Evolutionary conservation across 2,329 filamentous ascomycete species (phyloP), one percentile per base, ranked within the genome.

Genomic region (Aspergillus niger): DNA sequence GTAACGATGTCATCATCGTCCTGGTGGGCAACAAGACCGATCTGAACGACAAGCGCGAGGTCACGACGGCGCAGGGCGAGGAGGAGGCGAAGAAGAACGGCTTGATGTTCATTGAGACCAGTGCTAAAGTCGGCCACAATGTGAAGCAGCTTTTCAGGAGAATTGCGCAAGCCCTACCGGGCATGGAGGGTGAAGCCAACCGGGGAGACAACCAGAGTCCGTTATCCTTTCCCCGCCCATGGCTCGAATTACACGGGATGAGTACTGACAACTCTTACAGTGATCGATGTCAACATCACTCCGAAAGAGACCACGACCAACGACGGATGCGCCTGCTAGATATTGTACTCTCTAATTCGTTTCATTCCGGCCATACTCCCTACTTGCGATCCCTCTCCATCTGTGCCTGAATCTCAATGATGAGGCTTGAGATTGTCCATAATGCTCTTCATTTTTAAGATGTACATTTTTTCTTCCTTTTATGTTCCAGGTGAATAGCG

Each of bases 21-120:
- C 82, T 99, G 50, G 96, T 99, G 41, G 95, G 95, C 68, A 99
- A 99, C 84, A 99, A 99, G 88, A 99, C 95, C 48, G 95, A 99
- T 84, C 80, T 99, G 77, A 96, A 95, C 78, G 95, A 99, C 79
- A 98, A 97, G 85, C 87, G 95, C 58, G 94, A 99, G 80, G 95
- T 99, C 63, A 99, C 94, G 44, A 96, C 92, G 38, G 89, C 91
- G 74, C 93, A 98, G 79, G 95, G 95, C 62, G 95, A 99, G 78
- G 95, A 98, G 71, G 95, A 99, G 81, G 94, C 94, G 47, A 97
- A 96, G 86, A 94, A 94, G 83, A 94, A 97, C 79, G 95, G 95
- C 67, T 82, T 97, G 68, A 97, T 99, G 91, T 99, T 99, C 74
- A 95, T 99, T 70, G 95, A 99, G 84, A 99, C 95, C 57, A 97